Conservation (phyloP, 2,329 filamentous ascomycete genomes). For the Colletotrichum australisinense region DNA sequence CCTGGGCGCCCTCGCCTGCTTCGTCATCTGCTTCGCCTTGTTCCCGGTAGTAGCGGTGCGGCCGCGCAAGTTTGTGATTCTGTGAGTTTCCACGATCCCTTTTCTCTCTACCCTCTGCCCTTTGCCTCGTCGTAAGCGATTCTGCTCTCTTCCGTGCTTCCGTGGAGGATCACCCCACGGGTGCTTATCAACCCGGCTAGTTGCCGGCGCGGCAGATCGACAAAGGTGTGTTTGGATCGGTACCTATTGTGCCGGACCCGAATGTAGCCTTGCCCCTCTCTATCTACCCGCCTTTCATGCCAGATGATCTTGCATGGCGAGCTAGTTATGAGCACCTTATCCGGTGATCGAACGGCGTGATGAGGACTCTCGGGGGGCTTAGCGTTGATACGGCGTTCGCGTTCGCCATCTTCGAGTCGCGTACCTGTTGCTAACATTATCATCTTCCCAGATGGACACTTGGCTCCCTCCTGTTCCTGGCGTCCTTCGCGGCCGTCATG, state of each 20-base stretch:
- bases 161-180: background rate
- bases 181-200: constrained; percentile 3
- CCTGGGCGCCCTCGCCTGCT: constrained; percentile 88
- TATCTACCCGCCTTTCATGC: constrained; percentile 49
- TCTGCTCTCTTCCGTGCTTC: background rate
- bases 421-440: constrained; percentile 43
- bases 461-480: constrained; percentile 89
- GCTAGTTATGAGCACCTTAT: constrained; percentile 14
- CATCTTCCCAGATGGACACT: constrained; percentile 83
- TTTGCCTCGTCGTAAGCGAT: background rate
- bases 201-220: constrained; percentile 28
- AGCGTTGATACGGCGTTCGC: background rate
- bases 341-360: constrained; percentile 30
- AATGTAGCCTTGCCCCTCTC: constrained; percentile 40
- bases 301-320: constrained; percentile 41
- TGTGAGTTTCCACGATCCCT: constrained; percentile 75
- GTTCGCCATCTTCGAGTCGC: background rate
- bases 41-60: constrained; percentile 84
- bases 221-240: background rate
- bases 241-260: constrained; percentile 5
- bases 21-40: constrained; percentile 91
- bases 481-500: constrained; percentile 95
- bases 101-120: constrained; percentile 15
- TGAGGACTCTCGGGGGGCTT: background rate
- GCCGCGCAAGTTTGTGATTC: constrained; percentile 93